Evolutionary conservation across 192 early-diverging fungal species (phyloP).

Genomic region (Backusella parvicylindrica): DNA sequence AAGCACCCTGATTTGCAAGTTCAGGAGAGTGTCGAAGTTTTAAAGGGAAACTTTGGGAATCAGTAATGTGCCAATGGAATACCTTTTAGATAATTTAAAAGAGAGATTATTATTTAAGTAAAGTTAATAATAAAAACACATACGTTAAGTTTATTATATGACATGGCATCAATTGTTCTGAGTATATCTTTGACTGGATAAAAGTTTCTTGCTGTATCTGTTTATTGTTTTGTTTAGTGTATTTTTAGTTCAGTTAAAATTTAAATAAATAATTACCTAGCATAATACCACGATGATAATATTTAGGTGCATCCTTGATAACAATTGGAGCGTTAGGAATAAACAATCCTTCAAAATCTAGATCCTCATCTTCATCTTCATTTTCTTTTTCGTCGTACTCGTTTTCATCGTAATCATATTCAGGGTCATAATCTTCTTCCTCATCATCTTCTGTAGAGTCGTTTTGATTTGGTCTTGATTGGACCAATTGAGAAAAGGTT

Average conservation of each 20-base stretch:
- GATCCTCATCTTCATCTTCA: constrained; percentile 14
- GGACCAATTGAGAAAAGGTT: constrained; percentile 68
- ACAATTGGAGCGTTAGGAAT: constrained; percentile 45
- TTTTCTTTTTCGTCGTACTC: not conserved
- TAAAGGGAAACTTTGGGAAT: constrained; percentile 69
- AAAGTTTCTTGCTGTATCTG: constrained; percentile 72
- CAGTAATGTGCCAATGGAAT: constrained; percentile 79
- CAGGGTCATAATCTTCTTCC: not conserved
- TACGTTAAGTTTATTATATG: constrained; percentile 80
- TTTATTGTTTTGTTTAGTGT: not conserved
- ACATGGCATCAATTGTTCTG: constrained; percentile 74
- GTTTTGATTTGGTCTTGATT: constrained; percentile 7
- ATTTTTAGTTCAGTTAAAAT: not conserved
- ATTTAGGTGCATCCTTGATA: constrained; percentile 60
- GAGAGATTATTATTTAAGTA: not conserved
- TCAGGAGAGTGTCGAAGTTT: constrained; percentile 56
- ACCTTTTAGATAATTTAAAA: constrained; percentile 27
- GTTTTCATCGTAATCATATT: not conserved
- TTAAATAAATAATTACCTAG: constrained; percentile 26
- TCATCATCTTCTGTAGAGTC: not conserved
- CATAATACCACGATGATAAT: constrained; percentile 65
- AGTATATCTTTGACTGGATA: constrained; percentile 60
- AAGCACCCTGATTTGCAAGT: constrained; percentile 63
- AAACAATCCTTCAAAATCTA: constrained; percentile 16
- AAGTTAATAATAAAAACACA: not conserved